These are phyloP conservation scores for Aspergillus novoparasiticus DNA, from an alignment of 2,329 filamentous ascomycete genomes.

Conservation along the genomic window DNA sequence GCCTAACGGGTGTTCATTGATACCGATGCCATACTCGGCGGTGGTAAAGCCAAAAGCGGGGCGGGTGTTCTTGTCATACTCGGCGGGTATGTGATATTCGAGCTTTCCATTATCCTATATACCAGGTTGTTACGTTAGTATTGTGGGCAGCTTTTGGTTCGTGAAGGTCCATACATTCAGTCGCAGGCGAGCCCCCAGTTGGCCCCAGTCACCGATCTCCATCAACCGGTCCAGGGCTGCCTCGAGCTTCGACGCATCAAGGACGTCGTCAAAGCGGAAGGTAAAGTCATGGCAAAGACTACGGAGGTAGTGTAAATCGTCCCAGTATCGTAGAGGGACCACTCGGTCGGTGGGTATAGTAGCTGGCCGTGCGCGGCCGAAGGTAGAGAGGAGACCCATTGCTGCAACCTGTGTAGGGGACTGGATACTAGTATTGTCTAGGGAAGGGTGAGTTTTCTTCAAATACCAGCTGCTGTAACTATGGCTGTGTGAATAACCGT, in stretches of 20 bases:
- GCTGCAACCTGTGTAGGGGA: neutral
- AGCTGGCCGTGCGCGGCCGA: constrained; percentile 3
- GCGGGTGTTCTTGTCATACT: constrained; percentile 39
- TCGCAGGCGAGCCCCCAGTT: constrained; percentile 50
- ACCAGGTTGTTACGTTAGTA: neutral
- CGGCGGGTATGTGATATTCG: constrained; percentile 46
- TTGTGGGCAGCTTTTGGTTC: neutral
- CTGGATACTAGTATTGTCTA: neutral
- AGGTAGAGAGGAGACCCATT: neutral
- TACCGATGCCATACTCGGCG: constrained; percentile 33
- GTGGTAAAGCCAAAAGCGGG: constrained; percentile 48
- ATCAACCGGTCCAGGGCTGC: constrained; percentile 42
- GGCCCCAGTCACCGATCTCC: constrained; percentile 50
- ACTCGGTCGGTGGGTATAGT: constrained; percentile 15
- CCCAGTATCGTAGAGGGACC: constrained; percentile 18
- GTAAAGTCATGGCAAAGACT: constrained; percentile 20
- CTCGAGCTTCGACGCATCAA: constrained; percentile 46
- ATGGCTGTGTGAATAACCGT: too few species aligned
- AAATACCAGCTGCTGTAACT: neutral
- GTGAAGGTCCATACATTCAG: constrained; percentile 36
- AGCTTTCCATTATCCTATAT: constrained; percentile 30
- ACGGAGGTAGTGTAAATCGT: constrained; percentile 16
- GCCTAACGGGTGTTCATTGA: constrained; percentile 47
- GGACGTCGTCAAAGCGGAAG: constrained; percentile 50
- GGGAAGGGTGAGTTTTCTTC: neutral